Evolutionary conservation across 148 eudicot species (phyloP), one percentile per base, ranked within the genome.

Genomic region (Pouteria glomerata): DNA sequence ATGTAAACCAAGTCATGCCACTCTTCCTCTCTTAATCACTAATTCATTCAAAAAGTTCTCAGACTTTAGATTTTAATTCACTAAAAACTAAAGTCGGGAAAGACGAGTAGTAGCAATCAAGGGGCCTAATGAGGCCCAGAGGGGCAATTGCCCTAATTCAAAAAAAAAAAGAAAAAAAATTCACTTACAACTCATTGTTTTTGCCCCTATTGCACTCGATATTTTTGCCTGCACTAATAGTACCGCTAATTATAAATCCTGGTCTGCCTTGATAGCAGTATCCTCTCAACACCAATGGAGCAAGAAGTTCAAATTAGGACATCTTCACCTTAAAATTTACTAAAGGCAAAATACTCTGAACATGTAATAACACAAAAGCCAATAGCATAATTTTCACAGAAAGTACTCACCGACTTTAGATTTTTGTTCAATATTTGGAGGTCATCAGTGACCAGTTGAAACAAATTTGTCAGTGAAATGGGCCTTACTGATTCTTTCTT

Each of bases 371-470:
- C 19, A 68, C 2, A 34, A 26, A 37, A 69, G 35, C 71, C 73
- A 69, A 26, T 15, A 19, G 3, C 39, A 66, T 58, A 73, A 71
- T 37, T 8, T 34, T 24, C 50, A 26, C 15, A 11, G 53, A 37
- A n/a, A 34, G 31, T 30, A 70, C 90, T 89, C 75, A 91, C 97
- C 35, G 85, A 84, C 76, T 76, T 87, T 47, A 91, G 74, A 80
- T 91, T 91, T 77, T 89, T 91, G 86, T 91, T 91, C 72, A 91
- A 74, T 35, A 84, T 82, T 21, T 50, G 73, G 3, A 91, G 90
- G 67, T 91, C 97, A 60, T 91, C 97, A 76, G 92, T 80, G 76
- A 91, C 94, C 57, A 84, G 82, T 81, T 91, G 92, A 82, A 91
- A 91, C 73, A 91, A 67, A 67, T 80, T 81, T 44, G 82, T 41